Conservation (phyloP, 768 basidiomycete genomes). For the Thelephora ganbajun region DNA sequence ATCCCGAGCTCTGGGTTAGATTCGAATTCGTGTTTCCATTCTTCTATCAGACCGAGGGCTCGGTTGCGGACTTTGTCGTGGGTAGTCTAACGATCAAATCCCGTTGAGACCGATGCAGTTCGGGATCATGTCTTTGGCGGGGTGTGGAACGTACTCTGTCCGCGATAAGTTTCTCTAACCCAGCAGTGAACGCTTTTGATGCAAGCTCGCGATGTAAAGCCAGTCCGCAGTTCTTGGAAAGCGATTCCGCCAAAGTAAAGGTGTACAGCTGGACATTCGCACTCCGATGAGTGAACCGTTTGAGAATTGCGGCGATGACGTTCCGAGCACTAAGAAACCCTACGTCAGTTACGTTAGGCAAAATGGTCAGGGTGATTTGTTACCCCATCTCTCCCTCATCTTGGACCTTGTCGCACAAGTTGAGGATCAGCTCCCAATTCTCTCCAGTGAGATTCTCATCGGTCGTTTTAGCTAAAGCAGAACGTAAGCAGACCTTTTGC, state of each 20-base stretch:
- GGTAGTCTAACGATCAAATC: conserved; percentile 43
- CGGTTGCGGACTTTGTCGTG: conserved; percentile 83
- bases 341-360: conserved; percentile 1
- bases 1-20: conserved; percentile 68
- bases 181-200: conserved; percentile 81
- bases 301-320: conserved; percentile 73
- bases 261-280: conserved; percentile 95
- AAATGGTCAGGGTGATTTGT: conserved; percentile 11
- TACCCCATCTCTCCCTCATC: conserved; percentile 84
- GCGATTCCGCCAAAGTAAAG: conserved; percentile 72
- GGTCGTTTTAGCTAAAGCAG: conserved; percentile 72
- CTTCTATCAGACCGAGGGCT: conserved; percentile 54
- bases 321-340: conserved; percentile 63
- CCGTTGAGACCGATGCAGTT: not conserved
- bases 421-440: conserved; percentile 91
- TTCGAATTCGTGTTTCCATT: conserved; percentile 81
- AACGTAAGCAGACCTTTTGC: not conserved
- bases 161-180: conserved; percentile 71
- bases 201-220: conserved; percentile 78
- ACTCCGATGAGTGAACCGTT: conserved; percentile 86
- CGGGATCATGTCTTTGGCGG: conserved; percentile 2
- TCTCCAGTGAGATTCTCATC: conserved; percentile 91
- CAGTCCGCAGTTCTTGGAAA: conserved; percentile 84
- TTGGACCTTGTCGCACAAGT: conserved; percentile 90
- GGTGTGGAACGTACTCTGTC: conserved; percentile 50